A percentile compares a stretch with the other conserved stretches of the same genome.
These are phyloP conservation scores for Phycomyces blakesleeanus DNA, from an alignment of 192 early-diverging fungal genomes.

Conservation along the genomic window DNA sequence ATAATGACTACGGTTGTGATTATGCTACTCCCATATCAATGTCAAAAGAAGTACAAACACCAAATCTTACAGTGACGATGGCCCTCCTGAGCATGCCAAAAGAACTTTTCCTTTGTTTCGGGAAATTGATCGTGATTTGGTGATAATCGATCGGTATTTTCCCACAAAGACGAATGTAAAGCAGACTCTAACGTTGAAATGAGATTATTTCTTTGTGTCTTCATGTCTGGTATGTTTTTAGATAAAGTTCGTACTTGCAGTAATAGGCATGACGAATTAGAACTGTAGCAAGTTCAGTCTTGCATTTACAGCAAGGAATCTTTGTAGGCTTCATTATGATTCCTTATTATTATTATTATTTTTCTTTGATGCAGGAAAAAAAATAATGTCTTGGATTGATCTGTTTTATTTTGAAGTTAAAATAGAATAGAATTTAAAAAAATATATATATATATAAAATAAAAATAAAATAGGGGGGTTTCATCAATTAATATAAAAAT, in stretches of 20 bases:
- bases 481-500: too few relatives aligned
- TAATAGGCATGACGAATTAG: conserved; percentile 67
- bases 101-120: conserved; percentile 54
- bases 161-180: conserved; percentile 64
- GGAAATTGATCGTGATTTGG: conserved; percentile 43
- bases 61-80: conserved; percentile 62
- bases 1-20: too few relatives aligned
- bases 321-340: conserved; percentile 2
- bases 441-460: too few relatives aligned
- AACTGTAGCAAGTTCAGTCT: conserved; percentile 57
- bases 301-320: conserved; percentile 74
- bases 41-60: too few relatives aligned
- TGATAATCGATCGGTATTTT: conserved; percentile 66
- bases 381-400: too few relatives aligned
- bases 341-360: too few relatives aligned
- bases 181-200: conserved; percentile 44
- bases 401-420: too few relatives aligned
- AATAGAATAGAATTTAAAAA: too few relatives aligned
- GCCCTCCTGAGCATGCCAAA: conserved; percentile 84
- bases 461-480: too few relatives aligned
- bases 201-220: background rate
- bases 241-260: conserved; percentile 63
- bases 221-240: background rate
- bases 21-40: too few relatives aligned
- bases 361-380: too few relatives aligned